Base-by-base conservation (phyloP, 2,329 filamentous ascomycete species). In the Fusarium hostae region DNA sequence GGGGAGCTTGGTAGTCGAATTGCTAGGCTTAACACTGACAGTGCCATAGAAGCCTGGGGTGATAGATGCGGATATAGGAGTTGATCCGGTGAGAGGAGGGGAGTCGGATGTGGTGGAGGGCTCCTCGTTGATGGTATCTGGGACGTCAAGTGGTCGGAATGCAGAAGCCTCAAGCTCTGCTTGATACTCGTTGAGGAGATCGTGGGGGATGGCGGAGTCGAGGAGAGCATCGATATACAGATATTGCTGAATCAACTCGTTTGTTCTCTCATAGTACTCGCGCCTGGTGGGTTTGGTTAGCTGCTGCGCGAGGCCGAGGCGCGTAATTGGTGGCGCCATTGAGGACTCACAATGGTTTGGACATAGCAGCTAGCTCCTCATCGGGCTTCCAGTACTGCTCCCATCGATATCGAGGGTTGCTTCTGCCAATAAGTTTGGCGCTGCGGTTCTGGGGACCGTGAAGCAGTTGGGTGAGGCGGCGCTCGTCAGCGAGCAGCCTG, bases 221-320 rank as follows among this genome's bases (percentile, higher is more conserved):
- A 98, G 87, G 62, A 98, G 85, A 57, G 92, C 89, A 82, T 98
- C 95, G 75, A 98, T 97, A 80, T 97, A 98, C 70, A 97, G 86
- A 80, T 98, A 98, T 79, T 97, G 92, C 80, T 96, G 93, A 65
- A 98, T 90, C 45, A 98, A 86, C 74, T 91, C 90, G 82, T 98
- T 98, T 78, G 91, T 95, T 45, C 93, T 90, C 84, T 97, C 91
- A 78, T 98, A 97, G 83, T 97, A 98, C 77, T 91, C 79, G 50
- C 94, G 92, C 66, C 89, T 91, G 70, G 11, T 47, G 30, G 22
- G 16, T 11, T 56, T 63, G 61, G 58, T 63, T 58, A 68, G 55
- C 37, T 41, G 43, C 26, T 57, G 50, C 41, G 41, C 56, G 22
- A 54, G 26, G 34, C 34, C 39, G 35, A n/a, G 39, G 22, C 40